Conservation (phyloP, 495 filamentous ascomycete genomes). For the Penicillium herquei region DNA sequence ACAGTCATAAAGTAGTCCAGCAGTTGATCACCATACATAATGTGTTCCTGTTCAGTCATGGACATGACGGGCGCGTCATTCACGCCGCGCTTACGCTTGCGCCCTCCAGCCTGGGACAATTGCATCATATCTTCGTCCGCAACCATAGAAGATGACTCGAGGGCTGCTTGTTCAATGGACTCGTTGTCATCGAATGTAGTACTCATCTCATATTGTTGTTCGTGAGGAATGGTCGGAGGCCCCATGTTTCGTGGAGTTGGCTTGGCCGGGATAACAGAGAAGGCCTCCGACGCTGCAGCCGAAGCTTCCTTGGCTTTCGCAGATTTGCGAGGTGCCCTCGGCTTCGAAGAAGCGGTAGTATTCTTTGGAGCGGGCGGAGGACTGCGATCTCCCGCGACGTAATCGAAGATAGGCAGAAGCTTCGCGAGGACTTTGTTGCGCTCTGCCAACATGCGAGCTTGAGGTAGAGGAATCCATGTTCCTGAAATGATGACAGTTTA, state of each 20-base stretch:
- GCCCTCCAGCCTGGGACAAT: conserved; percentile 61
- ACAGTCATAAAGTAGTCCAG: conserved; percentile 92
- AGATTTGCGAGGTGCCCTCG: conserved; percentile 57
- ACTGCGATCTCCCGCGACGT: conserved; percentile 75
- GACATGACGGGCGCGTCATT: conserved; percentile 60
- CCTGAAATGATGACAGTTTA: conserved; percentile 48
- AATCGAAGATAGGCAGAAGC: conserved; percentile 85
- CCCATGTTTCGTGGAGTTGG: conserved; percentile 39
- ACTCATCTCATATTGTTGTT: conserved; percentile 55
- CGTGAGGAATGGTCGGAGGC: conserved; percentile 49
- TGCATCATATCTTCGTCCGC: conserved; percentile 75
- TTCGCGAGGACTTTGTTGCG: conserved; percentile 83
- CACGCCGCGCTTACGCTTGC: conserved; percentile 72
- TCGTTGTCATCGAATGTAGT: conserved; percentile 73
- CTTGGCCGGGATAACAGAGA: conserved; percentile 33
- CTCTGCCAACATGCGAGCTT: conserved; percentile 75
- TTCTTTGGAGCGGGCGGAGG: conserved; percentile 95
- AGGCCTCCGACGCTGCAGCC: conserved; percentile 27
- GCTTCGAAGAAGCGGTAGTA: conserved; percentile 64
- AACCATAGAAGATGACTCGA: conserved; percentile 78
- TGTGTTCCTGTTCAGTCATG: conserved; percentile 73
- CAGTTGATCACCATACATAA: conserved; percentile 86
- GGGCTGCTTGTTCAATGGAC: conserved; percentile 73
- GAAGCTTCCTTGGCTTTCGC: conserved; percentile 20
- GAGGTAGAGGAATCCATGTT: conserved; percentile 90